Evolutionary conservation across 2,329 filamentous ascomycete genomes (phyloP).

Genomic region (Claviceps lovelessii): DNA sequence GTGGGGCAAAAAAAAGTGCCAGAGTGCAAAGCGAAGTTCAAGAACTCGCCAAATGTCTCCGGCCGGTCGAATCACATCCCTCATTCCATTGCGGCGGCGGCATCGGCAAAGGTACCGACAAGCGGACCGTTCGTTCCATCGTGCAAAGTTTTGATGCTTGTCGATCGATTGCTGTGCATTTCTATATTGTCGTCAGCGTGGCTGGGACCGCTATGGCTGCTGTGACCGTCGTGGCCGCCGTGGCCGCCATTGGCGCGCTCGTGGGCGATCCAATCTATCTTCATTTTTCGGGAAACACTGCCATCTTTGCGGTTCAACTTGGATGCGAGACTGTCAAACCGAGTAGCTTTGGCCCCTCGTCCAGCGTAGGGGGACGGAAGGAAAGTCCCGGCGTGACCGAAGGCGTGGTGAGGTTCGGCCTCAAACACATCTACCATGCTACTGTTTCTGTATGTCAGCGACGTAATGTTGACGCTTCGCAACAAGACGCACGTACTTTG

Average conservation of each 20-base stretch:
- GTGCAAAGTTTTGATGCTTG: slow-evolving; percentile 20
- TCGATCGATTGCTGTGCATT: slow-evolving; percentile 23
- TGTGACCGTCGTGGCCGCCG: too few species aligned
- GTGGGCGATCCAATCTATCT: slow-evolving; percentile 42
- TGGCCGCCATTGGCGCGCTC: too few species aligned
- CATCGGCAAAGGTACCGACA: slow-evolving; percentile 47
- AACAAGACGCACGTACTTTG: slow-evolving; percentile 34
- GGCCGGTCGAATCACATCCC: not conserved
- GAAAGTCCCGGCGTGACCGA: slow-evolving; percentile 20
- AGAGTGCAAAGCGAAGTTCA: not conserved
- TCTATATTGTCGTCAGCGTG: slow-evolving; percentile 18
- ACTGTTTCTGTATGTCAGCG: slow-evolving; percentile 22
- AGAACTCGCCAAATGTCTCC: not conserved
- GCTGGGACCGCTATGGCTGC: too few species aligned
- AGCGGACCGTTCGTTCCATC: slow-evolving; percentile 27
- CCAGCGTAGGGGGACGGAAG: slow-evolving; percentile 34
- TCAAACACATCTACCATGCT: slow-evolving; percentile 57
- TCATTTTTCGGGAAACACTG: slow-evolving; percentile 25
- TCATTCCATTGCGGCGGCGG: slow-evolving; percentile 36
- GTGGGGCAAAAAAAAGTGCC: not conserved
- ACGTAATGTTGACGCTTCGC: not conserved
- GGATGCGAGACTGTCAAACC: slow-evolving; percentile 48
- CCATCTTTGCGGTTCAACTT: slow-evolving; percentile 36
- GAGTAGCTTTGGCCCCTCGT: slow-evolving; percentile 40
- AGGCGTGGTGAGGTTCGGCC: slow-evolving; percentile 38